Base-by-base conservation (phyloP, 1,139 yeast genomes). In the Magnusiomyces tetraspermus region DNA sequence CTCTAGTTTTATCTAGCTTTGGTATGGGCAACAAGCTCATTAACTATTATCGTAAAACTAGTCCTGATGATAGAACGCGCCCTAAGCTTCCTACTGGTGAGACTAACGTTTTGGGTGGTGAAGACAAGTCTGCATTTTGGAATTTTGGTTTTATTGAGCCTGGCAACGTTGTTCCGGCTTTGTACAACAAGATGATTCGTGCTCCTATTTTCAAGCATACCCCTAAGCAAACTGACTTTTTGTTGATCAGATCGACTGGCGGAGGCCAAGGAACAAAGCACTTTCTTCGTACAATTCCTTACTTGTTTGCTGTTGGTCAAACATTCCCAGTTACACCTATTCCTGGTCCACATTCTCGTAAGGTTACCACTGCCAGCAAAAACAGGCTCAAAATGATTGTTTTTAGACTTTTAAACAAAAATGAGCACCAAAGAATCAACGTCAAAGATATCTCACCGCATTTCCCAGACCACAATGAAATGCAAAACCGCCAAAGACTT, bases 121-220 rank as follows among this genome's bases (percentile, higher is more conserved):
- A 89, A 64, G 99, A 94, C 68, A 77, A 95, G 61, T 86, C 96
- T 13, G 97, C 99, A 13, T 94, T 92, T 65, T 94, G 98, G 98
- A 92, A 90, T 66, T 94, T 89, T 72, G 99, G 99, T 1, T 86
- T 85, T 69, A 97, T 94, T 15, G 96, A 89, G 50, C 87, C 90
- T 1, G 99, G 98, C 2, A 88, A 85, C 61, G 80, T 88, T 55
- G 97, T 90, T 1, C 97, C 97, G 0, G 86, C 98, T 0, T 71
- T 92, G 52, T 94, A 94, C 70, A 94, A 92, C 66, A 85, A 89
- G 60, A 83, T 94, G 85, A 70, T 85, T 5, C 75, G 98, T 57
- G 97, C 99, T 0, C 98, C 99, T 0, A 78, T 92, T 2, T 92
- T 88, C 71, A 82, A 83, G 63, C 98, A 94, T 63, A 95, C 88